These are phyloP conservation scores for Daldinia childiae DNA, from an alignment of 495 filamentous ascomycete genomes.

Conservation along the genomic window DNA sequence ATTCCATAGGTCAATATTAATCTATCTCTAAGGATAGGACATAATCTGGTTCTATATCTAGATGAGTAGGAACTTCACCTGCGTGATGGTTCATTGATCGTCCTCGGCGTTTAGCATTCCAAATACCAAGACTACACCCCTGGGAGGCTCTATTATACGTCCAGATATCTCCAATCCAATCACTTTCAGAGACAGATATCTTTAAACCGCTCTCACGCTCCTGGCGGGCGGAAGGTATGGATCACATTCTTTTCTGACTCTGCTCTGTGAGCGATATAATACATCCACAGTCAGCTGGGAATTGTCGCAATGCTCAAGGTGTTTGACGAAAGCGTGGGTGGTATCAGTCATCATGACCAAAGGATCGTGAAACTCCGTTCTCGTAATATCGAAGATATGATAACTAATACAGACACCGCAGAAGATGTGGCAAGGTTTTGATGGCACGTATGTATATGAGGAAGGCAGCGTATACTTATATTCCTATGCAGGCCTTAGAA, in stretches of 20 bases:
- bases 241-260: not conserved
- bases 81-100: not conserved
- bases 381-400: not conserved
- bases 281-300: not conserved
- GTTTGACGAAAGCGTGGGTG: constrained; percentile 1
- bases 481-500: not conserved
- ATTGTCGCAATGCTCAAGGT: not conserved
- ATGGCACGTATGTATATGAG: not conserved
- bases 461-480: constrained; percentile 24
- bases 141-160: not conserved
- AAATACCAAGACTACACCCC: not conserved
- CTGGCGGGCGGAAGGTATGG: not conserved
- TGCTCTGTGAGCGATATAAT: not conserved
- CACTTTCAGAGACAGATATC: not conserved
- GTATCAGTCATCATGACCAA: not conserved
- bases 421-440: not conserved
- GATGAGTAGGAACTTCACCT: not conserved
- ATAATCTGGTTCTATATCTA: not conserved
- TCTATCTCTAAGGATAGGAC: not conserved
- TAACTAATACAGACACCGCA: not conserved
- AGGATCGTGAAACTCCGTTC: constrained; percentile 1
- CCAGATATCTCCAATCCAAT: not conserved
- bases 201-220: not conserved
- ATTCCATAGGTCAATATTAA: not conserved
- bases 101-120: not conserved